phyloP scores from a whole-genome alignment of 805 yeast genomes.

The Limtongozyma cylindracea region DNA sequence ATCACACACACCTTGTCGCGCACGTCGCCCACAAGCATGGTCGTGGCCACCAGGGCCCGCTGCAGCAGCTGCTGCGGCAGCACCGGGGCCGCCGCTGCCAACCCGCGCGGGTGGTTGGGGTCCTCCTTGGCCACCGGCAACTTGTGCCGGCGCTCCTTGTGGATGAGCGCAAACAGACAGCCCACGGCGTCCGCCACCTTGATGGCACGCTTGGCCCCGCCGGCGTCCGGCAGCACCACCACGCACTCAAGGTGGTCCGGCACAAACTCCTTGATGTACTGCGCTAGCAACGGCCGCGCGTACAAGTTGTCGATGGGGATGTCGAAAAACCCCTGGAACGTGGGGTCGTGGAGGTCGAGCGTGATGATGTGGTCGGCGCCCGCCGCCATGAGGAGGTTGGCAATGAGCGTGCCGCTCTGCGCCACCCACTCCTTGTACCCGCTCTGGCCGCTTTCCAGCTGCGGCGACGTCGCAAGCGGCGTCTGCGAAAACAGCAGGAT shows the following conservation, averaged over 20 bases:
- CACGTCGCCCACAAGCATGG: constrained; percentile 94
- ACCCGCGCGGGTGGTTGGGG: constrained; percentile 9
- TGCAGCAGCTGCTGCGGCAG: constrained; percentile 2
- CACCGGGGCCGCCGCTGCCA: background rate
- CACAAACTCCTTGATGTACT: constrained; percentile 53
- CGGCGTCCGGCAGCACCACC: constrained; percentile 94
- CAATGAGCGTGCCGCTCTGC: constrained; percentile 81
- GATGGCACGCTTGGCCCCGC: constrained; percentile 96
- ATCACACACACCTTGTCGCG: constrained; percentile 67
- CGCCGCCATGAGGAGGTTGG: constrained; percentile 66
- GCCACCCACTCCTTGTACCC: constrained; percentile 92
- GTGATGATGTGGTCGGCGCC: constrained; percentile 95
- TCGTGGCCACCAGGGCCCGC: constrained; percentile 32
- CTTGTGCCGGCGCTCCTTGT: constrained; percentile 30
- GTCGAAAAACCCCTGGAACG: constrained; percentile 92
- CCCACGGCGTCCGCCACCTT: constrained; percentile 79
- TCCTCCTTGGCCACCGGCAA: constrained; percentile 19
- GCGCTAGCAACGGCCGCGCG: constrained; percentile 68
- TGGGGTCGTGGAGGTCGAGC: constrained; percentile 96
- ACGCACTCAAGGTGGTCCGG: constrained; percentile 71
- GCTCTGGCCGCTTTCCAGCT: constrained; percentile 12
- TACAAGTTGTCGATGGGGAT: constrained; percentile 89
- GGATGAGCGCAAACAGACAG: constrained; percentile 80
- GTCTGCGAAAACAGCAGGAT: constrained; percentile 4
- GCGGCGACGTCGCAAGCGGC: constrained; percentile 11